phyloP scores from a whole-genome alignment of 352 stramenopile species.

The Phytophthora niederhauseri region DNA sequence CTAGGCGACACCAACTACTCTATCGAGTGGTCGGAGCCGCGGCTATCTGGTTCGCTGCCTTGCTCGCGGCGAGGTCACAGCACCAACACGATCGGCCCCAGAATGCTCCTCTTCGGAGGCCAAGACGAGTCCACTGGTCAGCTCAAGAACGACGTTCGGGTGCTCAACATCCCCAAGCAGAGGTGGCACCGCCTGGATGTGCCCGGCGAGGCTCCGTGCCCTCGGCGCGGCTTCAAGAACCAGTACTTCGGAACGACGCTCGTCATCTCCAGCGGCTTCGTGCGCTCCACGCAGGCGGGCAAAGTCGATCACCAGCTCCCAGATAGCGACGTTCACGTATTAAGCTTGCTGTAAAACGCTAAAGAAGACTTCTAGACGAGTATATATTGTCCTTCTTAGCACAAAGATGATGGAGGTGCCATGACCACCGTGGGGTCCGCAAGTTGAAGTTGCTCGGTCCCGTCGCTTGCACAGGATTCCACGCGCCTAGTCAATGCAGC shows the following conservation, averaged over 20 bases:
- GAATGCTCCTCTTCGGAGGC: constrained; percentile 69
- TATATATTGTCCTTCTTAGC: no score
- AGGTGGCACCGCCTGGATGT: constrained; percentile 46
- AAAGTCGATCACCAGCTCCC: constrained; percentile 63
- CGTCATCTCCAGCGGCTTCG: constrained; percentile 77
- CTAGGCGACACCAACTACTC: constrained; percentile 19
- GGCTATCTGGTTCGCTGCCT: constrained; percentile 44
- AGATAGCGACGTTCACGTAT: constrained; percentile 65
- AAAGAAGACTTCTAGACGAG: neutral
- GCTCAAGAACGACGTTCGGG: constrained; percentile 55
- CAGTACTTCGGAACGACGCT: constrained; percentile 80
- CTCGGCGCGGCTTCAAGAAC: constrained; percentile 78
- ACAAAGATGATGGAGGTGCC: neutral
- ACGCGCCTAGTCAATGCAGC: neutral
- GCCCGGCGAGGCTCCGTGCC: constrained; percentile 46
- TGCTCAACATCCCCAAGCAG: constrained; percentile 43
- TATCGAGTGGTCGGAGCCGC: constrained; percentile 48
- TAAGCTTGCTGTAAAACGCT: constrained; percentile 30
- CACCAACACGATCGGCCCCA: constrained; percentile 57
- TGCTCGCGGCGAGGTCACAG: constrained; percentile 61
- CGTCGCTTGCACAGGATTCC: neutral
- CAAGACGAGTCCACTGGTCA: constrained; percentile 55
- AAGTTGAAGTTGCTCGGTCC: neutral
- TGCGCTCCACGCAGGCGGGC: constrained; percentile 39
- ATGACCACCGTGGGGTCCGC: neutral